Percentiles rank a stretch among this genome's conserved stretches.
Evolutionary conservation across 169 alveolate genomes (phyloP).

Genomic region (Cryptosporidium sp.): DNA sequence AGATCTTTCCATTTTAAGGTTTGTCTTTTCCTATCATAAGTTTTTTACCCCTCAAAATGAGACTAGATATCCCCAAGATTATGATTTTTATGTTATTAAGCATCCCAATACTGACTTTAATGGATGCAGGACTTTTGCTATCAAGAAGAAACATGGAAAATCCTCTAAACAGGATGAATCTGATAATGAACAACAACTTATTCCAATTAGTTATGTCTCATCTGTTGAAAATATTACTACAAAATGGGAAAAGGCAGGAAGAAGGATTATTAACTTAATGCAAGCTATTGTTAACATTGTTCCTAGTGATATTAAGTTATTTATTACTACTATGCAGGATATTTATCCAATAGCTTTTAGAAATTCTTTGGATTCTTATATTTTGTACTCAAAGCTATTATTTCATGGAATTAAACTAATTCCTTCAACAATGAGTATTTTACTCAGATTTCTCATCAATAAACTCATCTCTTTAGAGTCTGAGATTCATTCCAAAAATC

Average conservation of each 20-base stretch:
- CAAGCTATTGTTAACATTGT: conserved; percentile 17
- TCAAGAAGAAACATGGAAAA: neutral
- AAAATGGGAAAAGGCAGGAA: conserved; percentile 71
- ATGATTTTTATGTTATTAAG: conserved; percentile 30
- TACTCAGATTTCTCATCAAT: conserved; percentile 32
- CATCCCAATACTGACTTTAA: conserved; percentile 64
- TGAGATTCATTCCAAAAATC: conserved; percentile 35
- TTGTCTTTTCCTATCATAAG: conserved; percentile 33
- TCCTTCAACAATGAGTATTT: conserved; percentile 25
- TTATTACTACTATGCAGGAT: conserved; percentile 32
- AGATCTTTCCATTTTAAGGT: conserved; percentile 18
- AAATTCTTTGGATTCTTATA: conserved; percentile 48
- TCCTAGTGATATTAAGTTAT: conserved; percentile 44
- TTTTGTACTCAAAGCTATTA: conserved; percentile 19
- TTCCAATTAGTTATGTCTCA: conserved; percentile 59
- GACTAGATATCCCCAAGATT: neutral
- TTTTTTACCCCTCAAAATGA: conserved; percentile 1
- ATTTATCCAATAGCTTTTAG: conserved; percentile 38
- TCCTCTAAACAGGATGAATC: neutral
- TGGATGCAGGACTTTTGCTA: conserved; percentile 54
- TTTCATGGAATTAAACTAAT: conserved; percentile 36
- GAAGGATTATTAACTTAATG: conserved; percentile 25
- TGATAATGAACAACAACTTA: neutral
- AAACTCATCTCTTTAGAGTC: conserved; percentile 39
- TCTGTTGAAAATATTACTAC: conserved; percentile 37